Base-by-base conservation (phyloP, 805 yeast genomes). In the Ogataea philodendri region DNA sequence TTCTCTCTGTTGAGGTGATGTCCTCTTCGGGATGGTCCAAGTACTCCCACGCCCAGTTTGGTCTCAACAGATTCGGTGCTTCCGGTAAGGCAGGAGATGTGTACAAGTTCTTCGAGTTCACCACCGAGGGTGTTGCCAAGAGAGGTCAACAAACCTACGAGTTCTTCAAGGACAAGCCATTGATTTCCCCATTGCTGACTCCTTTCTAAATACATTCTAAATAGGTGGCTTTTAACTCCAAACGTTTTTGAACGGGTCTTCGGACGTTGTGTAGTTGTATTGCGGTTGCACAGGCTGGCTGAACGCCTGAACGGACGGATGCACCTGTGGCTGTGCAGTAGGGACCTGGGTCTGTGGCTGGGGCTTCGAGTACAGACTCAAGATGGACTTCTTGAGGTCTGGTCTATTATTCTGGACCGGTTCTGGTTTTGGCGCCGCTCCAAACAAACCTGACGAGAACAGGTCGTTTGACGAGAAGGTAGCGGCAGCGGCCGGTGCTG, bases 11-110 rank as follows among this genome's bases (percentile, higher is more conserved):
- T 49, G 98, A 93, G 78, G 97, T 88, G 35, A 73, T 87, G 79
- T 67, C 95, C 39, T 79, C 96, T 36, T 70, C 75, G 54, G 96
- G 96, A 41, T 93, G 98, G 98, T 72, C 81, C 55, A 84, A 81
- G 67, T 93, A 88, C 74, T 78, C 97, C 42, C 98, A 93, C 71
- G 94, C 84, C 73, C 95, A 88, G 66, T 86, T 90, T 57, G 96
- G 97, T 69, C 74, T 93, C 60, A 79, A 87, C 78, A 79, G 86
- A 71, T 93, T 93, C 62, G 98, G 98, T 76, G 93, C 89, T 45
- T 88, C 97, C 43, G 98, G 95, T 63, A 84, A 85, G 64, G 93
- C 82, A 60, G 66, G 68, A 41, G 86, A 84, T 46, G 75, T 90
- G 45, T 93, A 80, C 81, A 77, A 85, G 67, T 69, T 59, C 71